phyloP scores from a whole-genome alignment of 495 filamentous ascomycete species.

The Astrocystis sublimbata region DNA sequence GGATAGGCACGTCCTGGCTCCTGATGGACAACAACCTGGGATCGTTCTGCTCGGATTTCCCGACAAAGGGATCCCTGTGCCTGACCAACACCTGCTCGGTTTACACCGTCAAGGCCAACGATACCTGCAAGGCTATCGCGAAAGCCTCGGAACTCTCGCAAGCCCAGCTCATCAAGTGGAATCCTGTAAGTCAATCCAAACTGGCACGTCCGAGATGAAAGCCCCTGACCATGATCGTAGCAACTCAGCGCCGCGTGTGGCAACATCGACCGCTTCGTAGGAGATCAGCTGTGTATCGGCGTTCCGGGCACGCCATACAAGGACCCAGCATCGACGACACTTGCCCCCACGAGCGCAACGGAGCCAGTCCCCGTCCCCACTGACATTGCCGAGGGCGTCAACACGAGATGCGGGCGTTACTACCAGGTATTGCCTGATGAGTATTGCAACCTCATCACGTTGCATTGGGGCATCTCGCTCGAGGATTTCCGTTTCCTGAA shows the following conservation, averaged over 20 bases:
- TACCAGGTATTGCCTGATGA: conserved; percentile 28
- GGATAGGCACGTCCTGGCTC: not conserved
- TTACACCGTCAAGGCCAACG: not conserved
- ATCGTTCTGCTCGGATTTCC: not conserved
- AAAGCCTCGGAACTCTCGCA: not conserved
- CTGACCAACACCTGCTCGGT: not conserved
- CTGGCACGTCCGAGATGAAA: too few relatives aligned
- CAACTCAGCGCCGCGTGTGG: not conserved
- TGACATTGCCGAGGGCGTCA: conserved; percentile 14
- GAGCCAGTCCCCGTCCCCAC: conserved; percentile 22
- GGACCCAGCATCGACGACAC: not conserved
- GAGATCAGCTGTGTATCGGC: conserved; percentile 13
- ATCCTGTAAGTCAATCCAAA: too few relatives aligned
- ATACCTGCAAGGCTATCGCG: not conserved
- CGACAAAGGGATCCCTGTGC: not conserved
- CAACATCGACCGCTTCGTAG: not conserved
- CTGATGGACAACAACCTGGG: not conserved
- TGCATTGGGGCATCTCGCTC: conserved; percentile 30
- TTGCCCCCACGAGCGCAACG: not conserved
- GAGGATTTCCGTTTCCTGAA: conserved; percentile 36
- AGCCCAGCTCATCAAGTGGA: not conserved
- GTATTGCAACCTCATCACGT: conserved; percentile 30
- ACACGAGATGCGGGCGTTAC: conserved; percentile 24
- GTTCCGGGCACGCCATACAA: not conserved
- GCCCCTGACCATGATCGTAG: too few relatives aligned